Conservation (phyloP, 2,329 filamentous ascomycete species). For the Westerdykella ornata region DNA sequence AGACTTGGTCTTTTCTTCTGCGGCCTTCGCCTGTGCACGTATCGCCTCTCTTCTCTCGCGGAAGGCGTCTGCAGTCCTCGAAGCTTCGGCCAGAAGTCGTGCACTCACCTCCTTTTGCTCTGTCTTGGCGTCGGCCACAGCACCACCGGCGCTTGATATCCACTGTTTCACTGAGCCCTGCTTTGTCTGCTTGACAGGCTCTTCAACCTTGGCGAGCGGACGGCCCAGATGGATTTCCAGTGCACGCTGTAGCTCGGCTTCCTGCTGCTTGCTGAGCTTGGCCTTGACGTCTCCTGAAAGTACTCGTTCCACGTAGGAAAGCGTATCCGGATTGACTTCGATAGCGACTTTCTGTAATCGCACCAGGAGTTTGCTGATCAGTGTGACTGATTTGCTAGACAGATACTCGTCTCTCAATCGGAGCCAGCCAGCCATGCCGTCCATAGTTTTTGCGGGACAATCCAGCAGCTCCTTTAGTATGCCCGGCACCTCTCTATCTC, state of each 20-base stretch:
- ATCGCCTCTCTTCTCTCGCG: conserved; percentile 24
- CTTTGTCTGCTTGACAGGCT: conserved; percentile 29
- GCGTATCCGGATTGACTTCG: conserved; percentile 56
- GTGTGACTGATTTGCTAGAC: conserved; percentile 69
- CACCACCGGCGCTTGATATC: conserved; percentile 27
- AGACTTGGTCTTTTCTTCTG: conserved; percentile 19
- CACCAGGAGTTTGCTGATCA: conserved; percentile 76
- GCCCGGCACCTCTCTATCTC: conserved; percentile 21
- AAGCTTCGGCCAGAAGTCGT: conserved; percentile 27
- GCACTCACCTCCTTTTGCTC: conserved; percentile 25
- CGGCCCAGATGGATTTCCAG: conserved; percentile 49
- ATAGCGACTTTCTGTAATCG: conserved; percentile 73
- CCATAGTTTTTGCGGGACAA: conserved; percentile 58
- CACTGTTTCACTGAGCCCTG: conserved; percentile 39
- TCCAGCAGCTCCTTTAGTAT: conserved; percentile 52
- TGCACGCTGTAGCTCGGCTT: conserved; percentile 67
- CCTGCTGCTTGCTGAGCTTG: conserved; percentile 74
- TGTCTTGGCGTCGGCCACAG: conserved; percentile 15
- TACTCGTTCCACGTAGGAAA: conserved; percentile 59
- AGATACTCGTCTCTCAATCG: conserved; percentile 83
- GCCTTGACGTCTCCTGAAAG: conserved; percentile 62
- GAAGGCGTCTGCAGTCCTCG: conserved; percentile 23
- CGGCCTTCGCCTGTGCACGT: conserved; percentile 17
- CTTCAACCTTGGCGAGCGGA: conserved; percentile 27
- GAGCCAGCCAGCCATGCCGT: conserved; percentile 75